Evolutionary conservation across 331 rosid genomes (phyloP), one percentile per base, ranked within the genome.

Genomic region (Spiraea crenata): DNA sequence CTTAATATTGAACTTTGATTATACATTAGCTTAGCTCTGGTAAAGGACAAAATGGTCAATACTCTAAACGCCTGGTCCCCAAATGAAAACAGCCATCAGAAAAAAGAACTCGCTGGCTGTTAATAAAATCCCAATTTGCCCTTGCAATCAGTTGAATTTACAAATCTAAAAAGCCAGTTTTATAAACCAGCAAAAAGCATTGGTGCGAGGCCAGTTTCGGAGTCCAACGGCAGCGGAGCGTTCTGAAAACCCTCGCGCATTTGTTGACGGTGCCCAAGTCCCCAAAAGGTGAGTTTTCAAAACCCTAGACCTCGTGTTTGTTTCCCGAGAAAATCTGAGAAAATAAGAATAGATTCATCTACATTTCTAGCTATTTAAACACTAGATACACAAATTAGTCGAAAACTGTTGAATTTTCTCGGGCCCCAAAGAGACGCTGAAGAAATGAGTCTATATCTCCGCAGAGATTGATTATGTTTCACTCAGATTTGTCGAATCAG

Each of bases 161-260:
- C 31, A 25, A 25, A 59, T 60, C 39, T 54, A n/a, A 57, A 55
- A 6, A 51, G 25, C 59, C 49, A 34, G 4, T 6, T 20, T 3
- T 38, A 40, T 9, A 59, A 48, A 14, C 5, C 25, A 8, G 14
- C 69, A 8, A 48, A 25, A 5, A 3, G 60, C 56, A 34, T 69
- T 76, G 80, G 80, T 75, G 80, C 81, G 72, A 47, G 10, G 15
- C 57, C 20, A 15, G 10, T 45, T 31, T 7, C 13, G 25, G 44
- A 38, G 31, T 72, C 69, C 49, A 72, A 7, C 60, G 15, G 76
- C 69, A 3, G 19, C 1, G 25, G 63, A 42, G 66, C 1, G 11
- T 46, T 12, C 49, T n/a, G 6, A 50, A 62, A 12, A 2, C 14
- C 3, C 12, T 35, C 59, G 8, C 14, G 13, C 14, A 54, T 46